Conservation (phyloP, 805 yeast species). For the Isabelozyma rhagii region DNA sequence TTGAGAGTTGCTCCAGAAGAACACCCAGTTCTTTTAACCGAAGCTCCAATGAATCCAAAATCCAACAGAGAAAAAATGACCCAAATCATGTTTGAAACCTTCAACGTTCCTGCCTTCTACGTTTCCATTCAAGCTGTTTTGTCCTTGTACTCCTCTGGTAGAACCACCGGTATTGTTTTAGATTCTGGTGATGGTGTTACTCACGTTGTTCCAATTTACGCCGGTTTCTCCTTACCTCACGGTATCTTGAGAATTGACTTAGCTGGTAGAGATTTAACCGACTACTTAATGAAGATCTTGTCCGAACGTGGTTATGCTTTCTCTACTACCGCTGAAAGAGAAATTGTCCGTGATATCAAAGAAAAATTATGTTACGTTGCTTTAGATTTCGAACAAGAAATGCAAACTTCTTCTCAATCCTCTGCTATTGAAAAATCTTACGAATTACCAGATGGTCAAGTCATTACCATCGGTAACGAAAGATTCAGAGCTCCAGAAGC, state of each 20-base stretch:
- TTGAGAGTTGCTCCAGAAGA: constrained; percentile 99
- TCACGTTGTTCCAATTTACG: constrained; percentile 99
- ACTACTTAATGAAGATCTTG: constrained; percentile 96
- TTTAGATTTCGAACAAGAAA: constrained; percentile 97
- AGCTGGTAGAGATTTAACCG: constrained; percentile 99
- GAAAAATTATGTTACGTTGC: constrained; percentile 99
- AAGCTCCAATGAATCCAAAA: constrained; percentile 99
- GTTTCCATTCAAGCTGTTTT: constrained; percentile 98
- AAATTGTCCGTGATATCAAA: constrained; percentile 90
- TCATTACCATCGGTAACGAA: constrained; percentile 98
- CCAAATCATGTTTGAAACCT: constrained; percentile 97
- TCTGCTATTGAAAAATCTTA: constrained; percentile 97
- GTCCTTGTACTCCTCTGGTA: constrained; percentile 98
- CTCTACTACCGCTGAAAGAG: constrained; percentile 99
- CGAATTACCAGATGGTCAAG: constrained; percentile 99
- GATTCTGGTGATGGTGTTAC: constrained; percentile 99
- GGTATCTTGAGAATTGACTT: constrained; percentile 98
- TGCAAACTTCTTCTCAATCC: constrained; percentile 98
- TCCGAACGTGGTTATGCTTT: constrained; percentile 98
- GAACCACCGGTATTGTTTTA: constrained; percentile 99
- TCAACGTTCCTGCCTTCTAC: constrained; percentile 99
- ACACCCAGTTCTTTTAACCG: constrained; percentile 98
- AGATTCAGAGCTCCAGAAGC: constrained; percentile 99
- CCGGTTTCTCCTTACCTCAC: constrained; percentile 99
- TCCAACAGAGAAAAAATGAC: constrained; percentile 99